Conservation (phyloP, 768 basidiomycete genomes). For the Paxillus involutus region DNA sequence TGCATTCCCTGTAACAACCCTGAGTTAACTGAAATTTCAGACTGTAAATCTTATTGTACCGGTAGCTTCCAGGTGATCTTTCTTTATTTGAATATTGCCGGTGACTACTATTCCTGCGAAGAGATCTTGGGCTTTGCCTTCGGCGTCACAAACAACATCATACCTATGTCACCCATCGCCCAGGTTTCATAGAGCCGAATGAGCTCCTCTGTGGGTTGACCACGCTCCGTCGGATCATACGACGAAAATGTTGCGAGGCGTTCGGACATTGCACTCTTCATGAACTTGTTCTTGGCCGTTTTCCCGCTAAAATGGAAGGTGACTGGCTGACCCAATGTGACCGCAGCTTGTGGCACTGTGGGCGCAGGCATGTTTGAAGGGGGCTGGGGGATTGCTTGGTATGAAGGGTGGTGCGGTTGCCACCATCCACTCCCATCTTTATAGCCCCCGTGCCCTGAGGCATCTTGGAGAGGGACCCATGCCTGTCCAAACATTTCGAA, state of each 20-base stretch:
- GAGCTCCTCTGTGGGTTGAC: conserved; percentile 33
- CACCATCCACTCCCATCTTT: conserved; percentile 11
- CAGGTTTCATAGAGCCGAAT: conserved; percentile 34
- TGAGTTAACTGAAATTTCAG: background rate
- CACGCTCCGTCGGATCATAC: conserved; percentile 27
- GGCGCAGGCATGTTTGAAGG: conserved; percentile 12
- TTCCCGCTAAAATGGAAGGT: conserved; percentile 31
- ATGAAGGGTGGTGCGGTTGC: conserved; percentile 11
- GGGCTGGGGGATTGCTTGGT: conserved; percentile 11
- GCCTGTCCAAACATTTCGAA: conserved; percentile 16
- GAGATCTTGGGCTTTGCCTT: conserved; percentile 2
- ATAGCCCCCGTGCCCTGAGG: conserved; percentile 12
- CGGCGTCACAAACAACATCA: background rate
- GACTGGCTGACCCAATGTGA: conserved; percentile 22
- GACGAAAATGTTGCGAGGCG: conserved; percentile 34
- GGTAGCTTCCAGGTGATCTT: conserved; percentile 33
- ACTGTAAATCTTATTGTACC: conserved; percentile 13
- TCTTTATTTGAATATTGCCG: conserved; percentile 35
- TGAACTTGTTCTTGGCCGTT: conserved; percentile 28
- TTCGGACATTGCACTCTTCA: conserved; percentile 37
- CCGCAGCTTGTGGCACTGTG: conserved; percentile 14
- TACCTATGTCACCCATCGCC: conserved; percentile 32
- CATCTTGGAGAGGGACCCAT: conserved; percentile 10
- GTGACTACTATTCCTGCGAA: conserved; percentile 31
- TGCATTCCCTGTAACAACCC: conserved; percentile 23